A percentile compares a stretch with the other conserved stretches of the same genome.
These are phyloP conservation scores for Blastobotrys apis DNA, from an alignment of 1,139 yeast species.

Conservation along the genomic window DNA sequence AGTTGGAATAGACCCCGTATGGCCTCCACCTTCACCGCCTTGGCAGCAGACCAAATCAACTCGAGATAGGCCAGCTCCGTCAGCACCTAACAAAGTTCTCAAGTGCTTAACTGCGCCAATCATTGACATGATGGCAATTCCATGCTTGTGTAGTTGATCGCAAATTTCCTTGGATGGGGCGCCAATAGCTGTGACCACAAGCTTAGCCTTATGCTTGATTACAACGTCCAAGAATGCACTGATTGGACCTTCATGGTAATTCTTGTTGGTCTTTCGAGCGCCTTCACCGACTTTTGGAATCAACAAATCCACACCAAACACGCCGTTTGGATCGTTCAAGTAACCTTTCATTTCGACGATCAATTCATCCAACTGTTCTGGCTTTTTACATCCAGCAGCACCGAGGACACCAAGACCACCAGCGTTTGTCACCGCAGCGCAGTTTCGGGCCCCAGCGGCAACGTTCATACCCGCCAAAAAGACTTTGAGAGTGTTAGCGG, in stretches of 20 bases:
- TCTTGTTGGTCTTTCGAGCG: slow-evolving; percentile 30
- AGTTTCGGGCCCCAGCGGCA: slow-evolving; percentile 28
- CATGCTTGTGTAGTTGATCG: slow-evolving; percentile 37
- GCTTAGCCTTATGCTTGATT: slow-evolving; percentile 23
- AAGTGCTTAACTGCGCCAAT: slow-evolving; percentile 43
- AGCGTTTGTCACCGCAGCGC: slow-evolving; percentile 32
- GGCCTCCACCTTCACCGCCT: slow-evolving; percentile 53
- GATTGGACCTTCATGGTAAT: slow-evolving; percentile 28
- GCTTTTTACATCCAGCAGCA: slow-evolving; percentile 25
- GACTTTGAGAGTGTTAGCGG: no score
- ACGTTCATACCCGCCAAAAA: slow-evolving; percentile 32
- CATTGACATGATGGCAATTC: slow-evolving; percentile 43
- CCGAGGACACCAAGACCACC: slow-evolving; percentile 32
- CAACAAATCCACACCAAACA: slow-evolving; percentile 29
- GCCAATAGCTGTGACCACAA: slow-evolving; percentile 42
- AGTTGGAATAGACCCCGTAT: slow-evolving; percentile 38
- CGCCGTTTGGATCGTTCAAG: slow-evolving; percentile 21
- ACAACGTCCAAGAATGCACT: slow-evolving; percentile 25
- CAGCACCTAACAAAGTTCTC: slow-evolving; percentile 37
- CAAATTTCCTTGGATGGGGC: slow-evolving; percentile 38
- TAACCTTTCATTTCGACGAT: slow-evolving; percentile 25
- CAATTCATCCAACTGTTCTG: slow-evolving; percentile 27
- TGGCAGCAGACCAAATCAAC: slow-evolving; percentile 46
- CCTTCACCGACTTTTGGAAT: slow-evolving; percentile 30
- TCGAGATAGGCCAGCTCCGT: not conserved